Conservation (phyloP, 2,329 filamentous ascomycete species). For the Gaeumannomyces tritici region DNA sequence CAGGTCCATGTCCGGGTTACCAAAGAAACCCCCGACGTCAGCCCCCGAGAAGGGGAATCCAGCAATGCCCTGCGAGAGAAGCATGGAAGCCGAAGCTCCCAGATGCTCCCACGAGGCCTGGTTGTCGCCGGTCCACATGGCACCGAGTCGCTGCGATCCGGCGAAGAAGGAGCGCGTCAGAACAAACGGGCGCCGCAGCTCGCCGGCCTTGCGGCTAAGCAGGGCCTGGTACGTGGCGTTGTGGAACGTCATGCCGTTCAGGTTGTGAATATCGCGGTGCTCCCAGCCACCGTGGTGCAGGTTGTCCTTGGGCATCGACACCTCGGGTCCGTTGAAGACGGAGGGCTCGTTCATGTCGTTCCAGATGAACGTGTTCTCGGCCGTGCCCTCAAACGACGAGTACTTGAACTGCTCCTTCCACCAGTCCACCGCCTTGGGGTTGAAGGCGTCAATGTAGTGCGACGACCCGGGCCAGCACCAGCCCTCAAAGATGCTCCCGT, state of each 20-base stretch:
- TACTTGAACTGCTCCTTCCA: constrained; percentile 87
- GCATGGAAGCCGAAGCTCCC: constrained; percentile 84
- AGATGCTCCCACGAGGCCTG: constrained; percentile 88
- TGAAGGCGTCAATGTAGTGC: constrained; percentile 94
- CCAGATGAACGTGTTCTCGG: constrained; percentile 88
- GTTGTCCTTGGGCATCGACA: constrained; percentile 98
- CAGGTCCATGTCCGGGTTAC: constrained; percentile 88
- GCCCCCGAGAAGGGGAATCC: constrained; percentile 92
- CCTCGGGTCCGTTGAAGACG: constrained; percentile 96
- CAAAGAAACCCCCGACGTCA: constrained; percentile 96
- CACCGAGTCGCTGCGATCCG: constrained; percentile 79
- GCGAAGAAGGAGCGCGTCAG: constrained; percentile 89
- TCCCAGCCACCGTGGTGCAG: constrained; percentile 88
- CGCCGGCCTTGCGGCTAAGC: constrained; percentile 75
- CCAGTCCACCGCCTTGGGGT: constrained; percentile 83
- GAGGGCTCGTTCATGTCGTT: constrained; percentile 99
- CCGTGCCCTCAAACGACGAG: constrained; percentile 75
- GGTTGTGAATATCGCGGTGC: constrained; percentile 90
- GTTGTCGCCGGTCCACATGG: constrained; percentile 99
- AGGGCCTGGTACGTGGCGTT: constrained; percentile 88
- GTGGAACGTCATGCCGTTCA: constrained; percentile 91
- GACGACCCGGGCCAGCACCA: constrained; percentile 99
- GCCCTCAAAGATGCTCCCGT: constrained; percentile 80
- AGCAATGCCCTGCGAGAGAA: constrained; percentile 82
- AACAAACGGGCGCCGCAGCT: constrained; percentile 78